Percentiles rank a stretch among this genome's conserved stretches.
These are phyloP conservation scores for Candida buenavistaensis DNA, from an alignment of 1,139 yeast species.

Conservation along the genomic window DNA sequence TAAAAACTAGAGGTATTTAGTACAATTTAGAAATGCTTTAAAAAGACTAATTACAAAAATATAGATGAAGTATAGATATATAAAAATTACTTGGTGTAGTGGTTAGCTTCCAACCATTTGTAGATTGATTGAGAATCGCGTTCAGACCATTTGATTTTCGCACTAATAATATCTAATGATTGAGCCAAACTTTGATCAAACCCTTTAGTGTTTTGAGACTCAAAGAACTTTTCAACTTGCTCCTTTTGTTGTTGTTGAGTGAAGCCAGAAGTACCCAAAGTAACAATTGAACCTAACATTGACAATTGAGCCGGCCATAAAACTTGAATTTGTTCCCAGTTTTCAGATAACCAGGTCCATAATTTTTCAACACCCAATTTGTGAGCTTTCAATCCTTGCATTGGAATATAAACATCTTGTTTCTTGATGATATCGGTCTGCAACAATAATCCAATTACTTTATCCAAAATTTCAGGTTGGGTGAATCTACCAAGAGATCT, in stretches of 20 bases:
- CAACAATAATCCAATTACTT: conserved; percentile 60
- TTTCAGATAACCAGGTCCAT: conserved; percentile 76
- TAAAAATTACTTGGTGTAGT: conserved; percentile 36
- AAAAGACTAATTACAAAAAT: not conserved
- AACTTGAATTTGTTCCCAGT: conserved; percentile 68
- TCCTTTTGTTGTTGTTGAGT: conserved; percentile 53
- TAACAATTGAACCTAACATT: conserved; percentile 74
- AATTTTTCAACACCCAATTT: conserved; percentile 61
- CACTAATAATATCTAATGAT: conserved; percentile 62
- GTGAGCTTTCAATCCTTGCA: conserved; percentile 67
- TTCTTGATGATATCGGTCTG: conserved; percentile 69
- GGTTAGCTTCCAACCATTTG: conserved; percentile 53
- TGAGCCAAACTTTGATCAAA: conserved; percentile 74
- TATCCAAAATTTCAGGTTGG: conserved; percentile 55
- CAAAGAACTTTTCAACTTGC: conserved; percentile 57
- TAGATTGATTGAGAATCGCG: conserved; percentile 59
- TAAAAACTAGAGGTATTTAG: conserved; percentile 43
- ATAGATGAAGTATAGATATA: not conserved
- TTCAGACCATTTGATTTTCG: conserved; percentile 64
- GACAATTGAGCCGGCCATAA: conserved; percentile 80
- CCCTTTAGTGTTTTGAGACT: conserved; percentile 63
- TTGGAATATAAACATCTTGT: conserved; percentile 81
- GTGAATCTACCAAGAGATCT: conserved; percentile 72
- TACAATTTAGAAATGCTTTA: too few relatives aligned
- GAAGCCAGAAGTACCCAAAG: conserved; percentile 62